These are phyloP conservation scores for Fusarium tjaetaba DNA, from an alignment of 2,329 filamentous ascomycete species.

Conservation along the genomic window DNA sequence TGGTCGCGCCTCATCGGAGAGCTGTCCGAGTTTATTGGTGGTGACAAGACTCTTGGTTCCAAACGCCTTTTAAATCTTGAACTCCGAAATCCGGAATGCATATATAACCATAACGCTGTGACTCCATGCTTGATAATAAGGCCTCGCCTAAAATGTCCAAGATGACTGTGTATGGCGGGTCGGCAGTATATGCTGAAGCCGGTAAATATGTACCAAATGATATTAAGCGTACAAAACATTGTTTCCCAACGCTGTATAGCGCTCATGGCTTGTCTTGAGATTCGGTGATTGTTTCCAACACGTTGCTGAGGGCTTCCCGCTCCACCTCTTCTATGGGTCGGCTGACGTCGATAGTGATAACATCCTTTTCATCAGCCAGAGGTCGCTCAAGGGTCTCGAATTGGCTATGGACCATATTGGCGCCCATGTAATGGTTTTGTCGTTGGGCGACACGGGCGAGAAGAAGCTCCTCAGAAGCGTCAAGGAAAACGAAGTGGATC, in stretches of 20 bases:
- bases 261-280: constrained; percentile 34
- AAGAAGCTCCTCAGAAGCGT: constrained; percentile 79
- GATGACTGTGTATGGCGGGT: constrained; percentile 1
- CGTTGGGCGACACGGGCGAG: constrained; percentile 78
- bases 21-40: constrained; percentile 23
- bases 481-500: constrained; percentile 93
- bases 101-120: constrained; percentile 40
- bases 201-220: background rate
- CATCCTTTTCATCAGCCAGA: constrained; percentile 73
- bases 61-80: constrained; percentile 31
- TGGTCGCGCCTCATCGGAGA: constrained; percentile 26
- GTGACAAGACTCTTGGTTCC: constrained; percentile 6
- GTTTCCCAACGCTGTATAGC: background rate
- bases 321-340: constrained; percentile 67
- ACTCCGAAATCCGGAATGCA: constrained; percentile 26
- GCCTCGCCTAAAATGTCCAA: constrained; percentile 19
- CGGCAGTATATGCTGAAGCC: background rate
- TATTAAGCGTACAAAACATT: background rate
- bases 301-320: constrained; percentile 65
- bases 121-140: constrained; percentile 40
- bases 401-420: constrained; percentile 93
- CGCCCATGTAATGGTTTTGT: constrained; percentile 93
- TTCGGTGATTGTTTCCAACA: constrained; percentile 60
- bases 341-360: constrained; percentile 76
- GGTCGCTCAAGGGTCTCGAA: constrained; percentile 89